phyloP scores from a whole-genome alignment of 1,284 basidiomycete species.

The Prillingera fragicola region DNA sequence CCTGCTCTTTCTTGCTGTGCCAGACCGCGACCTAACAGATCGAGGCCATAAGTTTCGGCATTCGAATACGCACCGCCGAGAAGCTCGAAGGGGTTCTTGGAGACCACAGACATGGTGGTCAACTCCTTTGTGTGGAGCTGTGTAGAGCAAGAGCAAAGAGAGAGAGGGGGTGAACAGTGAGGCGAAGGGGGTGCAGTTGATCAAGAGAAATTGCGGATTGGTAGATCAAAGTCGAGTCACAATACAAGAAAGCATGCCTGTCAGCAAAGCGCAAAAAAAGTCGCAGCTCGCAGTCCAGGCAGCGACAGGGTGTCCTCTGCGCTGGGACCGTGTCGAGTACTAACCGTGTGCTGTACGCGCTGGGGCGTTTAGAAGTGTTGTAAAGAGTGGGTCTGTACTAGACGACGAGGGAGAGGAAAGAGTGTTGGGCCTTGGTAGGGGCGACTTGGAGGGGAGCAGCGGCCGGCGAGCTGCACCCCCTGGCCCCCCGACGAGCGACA shows the following conservation, averaged over 20 bases:
- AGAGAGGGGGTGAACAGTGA: background rate
- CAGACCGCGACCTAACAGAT: no score
- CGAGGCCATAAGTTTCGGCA: background rate
- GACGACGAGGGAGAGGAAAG: conserved; percentile 9
- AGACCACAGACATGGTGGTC: conserved; percentile 47
- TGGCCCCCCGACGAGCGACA: no score
- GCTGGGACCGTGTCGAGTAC: conserved; percentile 2
- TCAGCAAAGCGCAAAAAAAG: no score
- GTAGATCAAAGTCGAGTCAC: background rate
- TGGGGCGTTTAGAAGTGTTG: conserved; percentile 3
- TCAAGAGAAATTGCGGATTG: background rate
- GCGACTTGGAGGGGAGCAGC: no score
- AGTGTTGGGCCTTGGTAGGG: background rate
- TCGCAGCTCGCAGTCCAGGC: background rate
- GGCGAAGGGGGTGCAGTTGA: background rate
- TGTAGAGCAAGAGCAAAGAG: background rate
- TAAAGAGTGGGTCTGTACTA: conserved; percentile 13
- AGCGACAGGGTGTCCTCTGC: background rate
- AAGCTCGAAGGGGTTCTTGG: conserved; percentile 50
- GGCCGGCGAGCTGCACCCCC: no score
- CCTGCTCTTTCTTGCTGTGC: no score
- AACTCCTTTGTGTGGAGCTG: conserved; percentile 20
- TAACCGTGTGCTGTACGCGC: conserved; percentile 16
- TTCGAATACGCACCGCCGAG: conserved; percentile 41
- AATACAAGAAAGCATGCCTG: background rate